Percentiles rank a stretch among this genome's conserved stretches.
phyloP scores from a whole-genome alignment of 768 basidiomycete species.

The Pulveroboletus sp. region DNA sequence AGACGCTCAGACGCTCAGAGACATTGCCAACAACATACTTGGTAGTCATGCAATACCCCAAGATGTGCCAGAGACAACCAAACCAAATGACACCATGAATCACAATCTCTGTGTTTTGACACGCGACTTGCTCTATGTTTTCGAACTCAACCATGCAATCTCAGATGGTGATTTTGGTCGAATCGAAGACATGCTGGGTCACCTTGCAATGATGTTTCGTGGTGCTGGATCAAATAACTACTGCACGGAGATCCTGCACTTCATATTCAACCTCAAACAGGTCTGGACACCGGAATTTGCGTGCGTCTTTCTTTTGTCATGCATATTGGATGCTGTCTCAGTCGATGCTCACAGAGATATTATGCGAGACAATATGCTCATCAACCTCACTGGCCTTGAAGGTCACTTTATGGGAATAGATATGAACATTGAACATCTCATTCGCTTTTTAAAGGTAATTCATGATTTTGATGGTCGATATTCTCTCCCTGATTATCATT shows the following conservation, averaged over 20 bases:
- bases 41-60: not conserved
- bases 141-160: slow-evolving; percentile 27
- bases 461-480: too few relatives aligned
- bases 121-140: slow-evolving; percentile 30
- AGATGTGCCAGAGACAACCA: not conserved
- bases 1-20: not conserved
- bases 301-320: too few relatives aligned
- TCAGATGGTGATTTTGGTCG: slow-evolving; percentile 32
- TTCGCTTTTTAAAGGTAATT: slow-evolving; percentile 34
- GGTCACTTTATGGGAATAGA: slow-evolving; percentile 35
- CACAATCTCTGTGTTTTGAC: slow-evolving; percentile 27
- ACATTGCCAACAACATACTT: not conserved
- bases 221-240: slow-evolving; percentile 23
- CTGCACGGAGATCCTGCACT: slow-evolving; percentile 16
- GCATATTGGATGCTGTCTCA: too few relatives aligned
- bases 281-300: slow-evolving; percentile 34
- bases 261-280: slow-evolving; percentile 20
- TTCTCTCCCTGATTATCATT: too few relatives aligned
- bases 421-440: slow-evolving; percentile 37
- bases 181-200: slow-evolving; percentile 27
- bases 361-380: too few relatives aligned
- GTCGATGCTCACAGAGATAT: too few relatives aligned
- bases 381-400: slow-evolving; percentile 27
- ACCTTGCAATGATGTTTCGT: slow-evolving; percentile 15
- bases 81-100: not conserved